Base-by-base conservation (phyloP, 306 rosid genomes). In the Cicer chorassanicum region DNA sequence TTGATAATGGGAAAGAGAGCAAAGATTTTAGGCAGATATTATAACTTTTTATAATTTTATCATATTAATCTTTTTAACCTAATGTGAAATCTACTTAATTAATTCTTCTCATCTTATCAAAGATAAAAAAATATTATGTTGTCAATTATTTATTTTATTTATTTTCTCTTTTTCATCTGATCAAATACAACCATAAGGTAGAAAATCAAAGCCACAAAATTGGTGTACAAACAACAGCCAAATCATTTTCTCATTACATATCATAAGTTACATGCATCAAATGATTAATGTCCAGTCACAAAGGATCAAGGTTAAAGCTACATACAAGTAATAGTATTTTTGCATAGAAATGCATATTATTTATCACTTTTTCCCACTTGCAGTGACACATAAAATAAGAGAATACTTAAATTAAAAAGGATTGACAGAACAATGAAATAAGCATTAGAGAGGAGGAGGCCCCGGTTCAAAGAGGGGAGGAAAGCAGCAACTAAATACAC, bases 401-500 rank as follows among this genome's bases (percentile, higher is more conserved):
- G 68, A 67, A 72, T 24, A 13, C 62, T 38, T 5, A 51, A 67
- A 66, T 8, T 41, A 2, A 7, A 11, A 44, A 57, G 34, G 14
- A 9, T 6, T 13, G 67, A 29, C 54, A 66, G 34, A 59, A 6
- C 6, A 68, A 68, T 36, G 70, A 72, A 63, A 56, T 63, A 34
- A 60, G 61, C 40, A 57, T 63, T 84, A 88, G 24, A 77, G 87
- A 68, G 97, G 97, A 9, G 97, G 95, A 56, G 91, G 90, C 24
- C 82, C 87, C 46, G 85, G 49, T 77, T 81, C 88, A 48, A 82
- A 91, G 42, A 91, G 88, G 5, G 93, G 97, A 78, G 90, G 97
- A 63, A 84, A 84, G 70, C 97, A 91, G 75, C 91, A 79, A 43
- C 76, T 84, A 42, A 83, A 86, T 54, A 91, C 16, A 55, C 97